A percentile compares a stretch with the other conserved stretches of the same genome.
phyloP scores from a whole-genome alignment of 2,329 filamentous ascomycete genomes.

The Colletotrichum liriopes region DNA sequence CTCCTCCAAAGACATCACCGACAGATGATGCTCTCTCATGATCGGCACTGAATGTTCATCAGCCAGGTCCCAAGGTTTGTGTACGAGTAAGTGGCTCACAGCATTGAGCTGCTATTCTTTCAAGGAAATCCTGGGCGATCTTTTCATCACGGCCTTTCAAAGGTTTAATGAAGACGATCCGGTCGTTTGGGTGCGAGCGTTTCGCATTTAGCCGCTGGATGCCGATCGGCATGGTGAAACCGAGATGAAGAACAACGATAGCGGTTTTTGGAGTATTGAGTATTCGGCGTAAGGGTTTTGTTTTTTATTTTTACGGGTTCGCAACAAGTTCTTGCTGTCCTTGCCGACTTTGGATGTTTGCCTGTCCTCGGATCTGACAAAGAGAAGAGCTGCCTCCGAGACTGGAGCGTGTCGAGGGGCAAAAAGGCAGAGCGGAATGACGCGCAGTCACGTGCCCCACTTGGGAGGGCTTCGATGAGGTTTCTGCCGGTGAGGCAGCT shows the following conservation, averaged over 20 bases:
- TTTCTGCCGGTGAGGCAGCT: not conserved
- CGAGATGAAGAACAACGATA: not conserved
- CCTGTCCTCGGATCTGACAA: not conserved
- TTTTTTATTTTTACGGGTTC: no score
- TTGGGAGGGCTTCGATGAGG: not conserved
- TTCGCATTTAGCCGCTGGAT: constrained; percentile 85
- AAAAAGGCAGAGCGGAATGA: constrained; percentile 26
- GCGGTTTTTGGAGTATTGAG: no score
- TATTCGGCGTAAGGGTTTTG: no score
- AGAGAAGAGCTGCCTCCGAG: not conserved
- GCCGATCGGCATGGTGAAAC: constrained; percentile 78
- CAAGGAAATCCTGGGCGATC: constrained; percentile 79
- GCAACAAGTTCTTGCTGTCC: no score
- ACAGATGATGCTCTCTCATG: constrained; percentile 77
- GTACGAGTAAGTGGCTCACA: constrained; percentile 57
- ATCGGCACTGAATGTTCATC: constrained; percentile 69
- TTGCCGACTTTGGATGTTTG: not conserved
- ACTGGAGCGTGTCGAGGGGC: constrained; percentile 15
- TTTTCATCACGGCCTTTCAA: constrained; percentile 75
- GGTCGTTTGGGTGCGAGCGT: constrained; percentile 80
- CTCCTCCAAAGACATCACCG: constrained; percentile 82
- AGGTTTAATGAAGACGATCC: constrained; percentile 89
- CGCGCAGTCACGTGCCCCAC: constrained; percentile 35
- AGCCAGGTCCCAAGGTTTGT: not conserved
- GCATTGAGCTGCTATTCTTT: constrained; percentile 86